Percentiles rank a stretch among this genome's conserved stretches.
Conservation (phyloP, 2,329 filamentous ascomycete genomes). For the Penicillium sp. region DNA sequence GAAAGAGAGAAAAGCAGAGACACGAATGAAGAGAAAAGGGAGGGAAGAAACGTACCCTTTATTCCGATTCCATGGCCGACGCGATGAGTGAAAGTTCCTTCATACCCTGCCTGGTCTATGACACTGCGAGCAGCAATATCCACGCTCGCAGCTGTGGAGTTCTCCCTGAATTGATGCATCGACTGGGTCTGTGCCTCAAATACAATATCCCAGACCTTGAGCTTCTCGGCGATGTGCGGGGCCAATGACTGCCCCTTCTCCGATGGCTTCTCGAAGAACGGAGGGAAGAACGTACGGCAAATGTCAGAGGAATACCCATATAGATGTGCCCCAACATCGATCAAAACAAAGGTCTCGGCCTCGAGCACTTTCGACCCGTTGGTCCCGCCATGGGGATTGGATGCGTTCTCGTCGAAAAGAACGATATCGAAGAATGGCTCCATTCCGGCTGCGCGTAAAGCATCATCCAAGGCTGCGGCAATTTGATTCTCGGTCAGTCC, state of each 20-base stretch:
- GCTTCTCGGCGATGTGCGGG: slow-evolving; percentile 50
- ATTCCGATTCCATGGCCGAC: slow-evolving; percentile 69
- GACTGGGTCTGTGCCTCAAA: slow-evolving; percentile 65
- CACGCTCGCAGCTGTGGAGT: slow-evolving; percentile 61
- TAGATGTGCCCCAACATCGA: slow-evolving; percentile 66
- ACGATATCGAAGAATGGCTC: slow-evolving; percentile 67
- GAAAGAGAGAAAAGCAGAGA: too few relatives aligned
- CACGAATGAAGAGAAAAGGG: neutral
- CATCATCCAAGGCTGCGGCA: slow-evolving; percentile 58
- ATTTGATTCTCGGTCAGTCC: slow-evolving; percentile 65
- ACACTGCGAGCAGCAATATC: slow-evolving; percentile 64
- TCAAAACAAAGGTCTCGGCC: slow-evolving; percentile 62
- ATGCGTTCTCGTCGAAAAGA: slow-evolving; percentile 57
- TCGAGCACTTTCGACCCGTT: slow-evolving; percentile 55
- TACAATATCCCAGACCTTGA: slow-evolving; percentile 63
- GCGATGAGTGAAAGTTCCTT: slow-evolving; percentile 63
- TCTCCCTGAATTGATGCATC: slow-evolving; percentile 54
- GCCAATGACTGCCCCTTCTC: slow-evolving; percentile 15
- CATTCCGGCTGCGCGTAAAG: slow-evolving; percentile 59
- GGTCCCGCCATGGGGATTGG: slow-evolving; percentile 46
- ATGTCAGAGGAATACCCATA: slow-evolving; percentile 68
- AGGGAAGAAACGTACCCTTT: slow-evolving; percentile 48
- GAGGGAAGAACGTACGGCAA: slow-evolving; percentile 63
- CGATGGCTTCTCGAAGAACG: slow-evolving; percentile 35
- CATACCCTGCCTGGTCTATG: slow-evolving; percentile 64